Evolutionary conservation across 75 land plant species (phyloP).

Genomic region (Cupressus sempervirens): DNA sequence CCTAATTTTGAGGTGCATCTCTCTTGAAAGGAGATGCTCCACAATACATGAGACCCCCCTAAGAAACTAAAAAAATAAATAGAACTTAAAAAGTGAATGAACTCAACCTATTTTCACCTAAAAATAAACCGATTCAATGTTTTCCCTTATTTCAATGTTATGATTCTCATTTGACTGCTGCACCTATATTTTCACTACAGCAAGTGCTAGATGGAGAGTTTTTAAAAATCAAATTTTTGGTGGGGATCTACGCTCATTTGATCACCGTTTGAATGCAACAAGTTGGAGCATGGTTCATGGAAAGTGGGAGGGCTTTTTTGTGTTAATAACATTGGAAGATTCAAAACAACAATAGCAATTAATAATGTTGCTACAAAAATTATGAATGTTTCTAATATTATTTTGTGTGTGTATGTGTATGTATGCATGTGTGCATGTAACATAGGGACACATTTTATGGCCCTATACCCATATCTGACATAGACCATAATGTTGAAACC

Average conservation of each 20-base stretch:
- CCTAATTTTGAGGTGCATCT: background rate
- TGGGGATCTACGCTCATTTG: background rate
- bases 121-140: conserved; percentile 3
- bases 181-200: conserved; percentile 7
- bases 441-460: background rate
- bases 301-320: conserved; percentile 4
- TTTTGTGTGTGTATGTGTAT: background rate
- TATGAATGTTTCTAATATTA: background rate
- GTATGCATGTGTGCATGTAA: background rate
- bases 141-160: background rate
- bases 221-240: background rate
- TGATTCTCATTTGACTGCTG: background rate
- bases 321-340: background rate
- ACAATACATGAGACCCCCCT: background rate
- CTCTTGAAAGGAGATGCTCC: background rate
- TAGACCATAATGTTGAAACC: background rate
- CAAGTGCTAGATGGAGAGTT: conserved; percentile 6
- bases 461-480: background rate
- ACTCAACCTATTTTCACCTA: background rate
- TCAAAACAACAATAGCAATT: background rate
- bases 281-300: background rate
- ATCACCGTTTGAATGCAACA: background rate
- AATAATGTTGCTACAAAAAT: background rate
- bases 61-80: background rate
- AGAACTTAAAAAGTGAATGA: background rate